Conservation (phyloP, 1,284 basidiomycete genomes). For the Gymnopus androsaceus region DNA sequence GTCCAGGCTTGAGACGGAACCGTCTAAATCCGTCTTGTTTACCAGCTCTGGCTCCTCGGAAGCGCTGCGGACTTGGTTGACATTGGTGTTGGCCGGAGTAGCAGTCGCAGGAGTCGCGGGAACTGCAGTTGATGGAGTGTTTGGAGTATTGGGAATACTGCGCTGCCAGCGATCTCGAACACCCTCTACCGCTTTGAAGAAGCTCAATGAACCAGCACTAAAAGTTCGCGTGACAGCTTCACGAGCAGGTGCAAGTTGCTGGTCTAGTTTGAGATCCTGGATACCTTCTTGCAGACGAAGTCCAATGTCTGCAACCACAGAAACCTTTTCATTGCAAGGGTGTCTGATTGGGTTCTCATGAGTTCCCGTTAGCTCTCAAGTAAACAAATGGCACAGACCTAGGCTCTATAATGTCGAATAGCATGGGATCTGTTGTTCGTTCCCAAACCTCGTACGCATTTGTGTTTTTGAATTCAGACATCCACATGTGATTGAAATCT, state of each 20-base stretch:
- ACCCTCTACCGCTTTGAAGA: constrained; percentile 87
- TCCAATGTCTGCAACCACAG: constrained; percentile 87
- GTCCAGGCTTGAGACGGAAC: background rate
- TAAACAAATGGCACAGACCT: constrained; percentile 49
- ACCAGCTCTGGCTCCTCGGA: constrained; percentile 15
- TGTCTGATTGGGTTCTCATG: constrained; percentile 48
- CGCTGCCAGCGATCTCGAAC: constrained; percentile 74
- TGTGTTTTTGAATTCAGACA: constrained; percentile 81
- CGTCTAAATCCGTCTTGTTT: constrained; percentile 13
- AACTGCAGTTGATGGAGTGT: constrained; percentile 24
- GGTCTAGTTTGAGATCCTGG: constrained; percentile 87
- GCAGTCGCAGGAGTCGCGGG: constrained; percentile 2
- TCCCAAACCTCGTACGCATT: constrained; percentile 89
- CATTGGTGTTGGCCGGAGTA: background rate
- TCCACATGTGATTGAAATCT: constrained; percentile 85
- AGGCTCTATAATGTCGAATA: constrained; percentile 93
- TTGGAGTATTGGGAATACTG: constrained; percentile 45
- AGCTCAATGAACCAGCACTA: constrained; percentile 72
- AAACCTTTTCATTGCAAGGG: constrained; percentile 86
- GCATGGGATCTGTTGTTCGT: constrained; percentile 78
- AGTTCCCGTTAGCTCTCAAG: background rate
- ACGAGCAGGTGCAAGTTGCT: constrained; percentile 85
- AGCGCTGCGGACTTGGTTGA: too few species aligned
- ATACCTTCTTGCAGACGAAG: constrained; percentile 87
- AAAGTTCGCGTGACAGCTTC: constrained; percentile 82